Evolutionary conservation across 441 rosid genomes (phyloP).

Genomic region (Manihot esculenta): DNA sequence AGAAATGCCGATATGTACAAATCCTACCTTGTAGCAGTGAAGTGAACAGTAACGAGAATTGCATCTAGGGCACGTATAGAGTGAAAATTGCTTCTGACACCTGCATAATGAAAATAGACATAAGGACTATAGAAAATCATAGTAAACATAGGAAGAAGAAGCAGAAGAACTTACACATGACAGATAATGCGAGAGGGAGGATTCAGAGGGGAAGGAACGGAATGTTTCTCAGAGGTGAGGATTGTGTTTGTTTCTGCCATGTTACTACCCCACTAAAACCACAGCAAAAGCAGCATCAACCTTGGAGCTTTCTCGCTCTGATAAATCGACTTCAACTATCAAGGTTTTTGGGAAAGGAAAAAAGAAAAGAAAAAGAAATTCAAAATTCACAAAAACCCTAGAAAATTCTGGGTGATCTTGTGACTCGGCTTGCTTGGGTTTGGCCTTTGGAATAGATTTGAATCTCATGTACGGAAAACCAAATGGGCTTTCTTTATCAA

Average conservation of each 20-base stretch:
- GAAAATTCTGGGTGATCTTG: slow-evolving; percentile 1
- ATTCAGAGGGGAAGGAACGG: slow-evolving; percentile 47
- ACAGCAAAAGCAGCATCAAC: too few species aligned
- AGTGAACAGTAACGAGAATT: slow-evolving; percentile 86
- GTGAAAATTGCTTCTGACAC: slow-evolving; percentile 88
- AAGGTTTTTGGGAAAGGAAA: not conserved
- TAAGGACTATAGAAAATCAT: too few species aligned
- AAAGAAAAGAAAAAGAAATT: too few species aligned
- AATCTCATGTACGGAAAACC: slow-evolving; percentile 27
- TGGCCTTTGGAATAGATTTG: slow-evolving; percentile 15
- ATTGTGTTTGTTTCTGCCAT: slow-evolving; percentile 41
- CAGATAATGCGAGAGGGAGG: slow-evolving; percentile 60
- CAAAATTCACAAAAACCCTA: not conserved
- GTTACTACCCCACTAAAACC: not conserved
- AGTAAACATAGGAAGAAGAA: not conserved
- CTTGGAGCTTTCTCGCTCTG: not conserved
- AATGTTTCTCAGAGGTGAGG: slow-evolving; percentile 39
- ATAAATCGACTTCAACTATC: not conserved
- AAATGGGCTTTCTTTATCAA: too few species aligned
- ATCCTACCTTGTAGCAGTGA: slow-evolving; percentile 62
- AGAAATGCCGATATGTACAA: not conserved
- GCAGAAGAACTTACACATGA: slow-evolving; percentile 53
- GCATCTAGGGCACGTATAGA: slow-evolving; percentile 93
- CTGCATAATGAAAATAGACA: slow-evolving; percentile 27
- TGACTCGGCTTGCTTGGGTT: too few species aligned